Conservation (phyloP, 1,284 basidiomycete species). For the Schizophyllum amplum region DNA sequence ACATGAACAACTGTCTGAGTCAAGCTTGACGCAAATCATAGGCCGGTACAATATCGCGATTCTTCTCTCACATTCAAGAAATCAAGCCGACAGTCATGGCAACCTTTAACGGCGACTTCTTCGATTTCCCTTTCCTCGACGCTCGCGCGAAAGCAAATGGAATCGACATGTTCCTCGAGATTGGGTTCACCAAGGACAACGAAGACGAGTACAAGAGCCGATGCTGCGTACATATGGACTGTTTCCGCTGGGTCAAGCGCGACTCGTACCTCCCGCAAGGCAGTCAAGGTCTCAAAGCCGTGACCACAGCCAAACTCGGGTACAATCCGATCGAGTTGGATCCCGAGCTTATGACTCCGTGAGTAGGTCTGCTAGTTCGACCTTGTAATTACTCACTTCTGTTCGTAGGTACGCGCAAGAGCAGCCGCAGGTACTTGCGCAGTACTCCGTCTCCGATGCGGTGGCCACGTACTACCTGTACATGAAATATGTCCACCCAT, state of each 20-base stretch:
- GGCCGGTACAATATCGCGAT: constrained; percentile 76
- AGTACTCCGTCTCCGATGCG: constrained; percentile 99
- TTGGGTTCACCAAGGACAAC: constrained; percentile 84
- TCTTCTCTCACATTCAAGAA: constrained; percentile 92
- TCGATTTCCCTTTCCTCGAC: constrained; percentile 98
- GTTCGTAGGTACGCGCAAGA: constrained; percentile 83
- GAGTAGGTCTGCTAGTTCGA: constrained; percentile 21
- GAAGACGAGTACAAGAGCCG: constrained; percentile 96
- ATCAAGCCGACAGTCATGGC: constrained; percentile 95
- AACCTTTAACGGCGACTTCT: constrained; percentile 99
- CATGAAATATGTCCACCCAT: constrained; percentile 99
- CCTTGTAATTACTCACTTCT: background rate
- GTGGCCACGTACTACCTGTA: constrained; percentile 99
- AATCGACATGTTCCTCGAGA: constrained; percentile 95
- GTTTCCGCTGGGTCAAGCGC: constrained; percentile 99
- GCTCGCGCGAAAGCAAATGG: constrained; percentile 84
- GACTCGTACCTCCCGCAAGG: constrained; percentile 99
- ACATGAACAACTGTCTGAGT: background rate
- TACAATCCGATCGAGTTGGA: constrained; percentile 98
- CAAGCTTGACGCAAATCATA: constrained; percentile 18
- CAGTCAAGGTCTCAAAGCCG: constrained; percentile 97
- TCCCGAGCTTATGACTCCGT: constrained; percentile 99
- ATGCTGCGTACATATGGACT: constrained; percentile 97
- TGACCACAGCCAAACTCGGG: constrained; percentile 94
- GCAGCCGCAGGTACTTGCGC: constrained; percentile 90